A percentile compares a stretch with the other conserved stretches of the same genome.
Conservation (phyloP, 495 filamentous ascomycete species). For the Hypoxylon perforatum region DNA sequence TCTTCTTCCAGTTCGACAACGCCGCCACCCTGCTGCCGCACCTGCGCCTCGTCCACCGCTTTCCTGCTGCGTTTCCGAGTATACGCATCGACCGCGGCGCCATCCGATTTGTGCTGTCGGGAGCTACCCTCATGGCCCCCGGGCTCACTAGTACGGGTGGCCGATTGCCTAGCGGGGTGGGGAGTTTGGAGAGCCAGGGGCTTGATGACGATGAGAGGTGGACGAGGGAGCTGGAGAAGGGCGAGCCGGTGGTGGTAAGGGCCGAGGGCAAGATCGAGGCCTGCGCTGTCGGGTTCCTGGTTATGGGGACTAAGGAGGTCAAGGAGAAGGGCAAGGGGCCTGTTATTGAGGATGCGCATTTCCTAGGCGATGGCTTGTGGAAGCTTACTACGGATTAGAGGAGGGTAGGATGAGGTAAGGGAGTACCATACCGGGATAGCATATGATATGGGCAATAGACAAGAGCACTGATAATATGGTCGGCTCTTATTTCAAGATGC, state of each 20-base stretch:
- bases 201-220: constrained; percentile 60
- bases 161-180: constrained; percentile 68
- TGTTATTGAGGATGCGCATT: constrained; percentile 92
- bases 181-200: constrained; percentile 54
- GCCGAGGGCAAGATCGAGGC: constrained; percentile 95
- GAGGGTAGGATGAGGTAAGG: not conserved
- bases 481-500: no score
- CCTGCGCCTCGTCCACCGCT: constrained; percentile 78
- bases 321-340: constrained; percentile 93
- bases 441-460: not conserved
- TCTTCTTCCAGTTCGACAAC: constrained; percentile 94
- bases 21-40: constrained; percentile 80
- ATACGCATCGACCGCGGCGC: constrained; percentile 90
- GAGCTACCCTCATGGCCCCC: constrained; percentile 94
- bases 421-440: not conserved
- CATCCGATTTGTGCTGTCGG: constrained; percentile 93
- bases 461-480: not conserved
- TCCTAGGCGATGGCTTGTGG: constrained; percentile 95
- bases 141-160: constrained; percentile 88
- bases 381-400: constrained; percentile 74
- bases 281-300: constrained; percentile 86
- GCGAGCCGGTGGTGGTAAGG: constrained; percentile 84
- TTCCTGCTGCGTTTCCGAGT: constrained; percentile 71
- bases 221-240: constrained; percentile 73
- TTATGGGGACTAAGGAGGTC: constrained; percentile 90